Conservation (phyloP, 805 yeast genomes). For the Schwanniomyces occidentalis region DNA sequence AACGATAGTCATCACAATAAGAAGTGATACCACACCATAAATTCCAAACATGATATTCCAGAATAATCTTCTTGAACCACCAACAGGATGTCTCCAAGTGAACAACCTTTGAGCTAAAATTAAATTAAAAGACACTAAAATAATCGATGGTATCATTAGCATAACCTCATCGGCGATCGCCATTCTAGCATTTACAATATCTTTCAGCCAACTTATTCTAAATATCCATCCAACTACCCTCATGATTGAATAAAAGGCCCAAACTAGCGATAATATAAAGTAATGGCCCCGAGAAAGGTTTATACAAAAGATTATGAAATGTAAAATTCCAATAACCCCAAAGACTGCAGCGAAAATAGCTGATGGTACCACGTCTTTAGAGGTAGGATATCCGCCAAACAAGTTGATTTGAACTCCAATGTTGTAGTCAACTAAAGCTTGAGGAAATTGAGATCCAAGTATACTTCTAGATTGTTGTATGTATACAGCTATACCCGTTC, state of each 20-base stretch:
- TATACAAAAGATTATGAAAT: conserved; percentile 45
- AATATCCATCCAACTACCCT: conserved; percentile 60
- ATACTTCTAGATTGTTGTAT: conserved; percentile 26
- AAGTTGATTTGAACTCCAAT: conserved; percentile 44
- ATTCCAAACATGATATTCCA: conserved; percentile 50
- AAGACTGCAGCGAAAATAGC: conserved; percentile 58
- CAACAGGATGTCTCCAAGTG: conserved; percentile 76
- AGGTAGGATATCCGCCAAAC: conserved; percentile 62
- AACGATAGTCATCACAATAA: conserved; percentile 67
- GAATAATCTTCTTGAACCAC: conserved; percentile 54
- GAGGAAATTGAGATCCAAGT: conserved; percentile 35
- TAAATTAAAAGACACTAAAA: conserved; percentile 59
- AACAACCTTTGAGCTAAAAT: conserved; percentile 70
- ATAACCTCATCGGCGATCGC: conserved; percentile 63
- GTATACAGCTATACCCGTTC: conserved; percentile 28
- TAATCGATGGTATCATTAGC: conserved; percentile 56
- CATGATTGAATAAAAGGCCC: conserved; percentile 52
- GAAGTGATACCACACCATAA: conserved; percentile 54
- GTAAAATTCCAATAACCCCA: conserved; percentile 47
- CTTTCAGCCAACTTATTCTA: conserved; percentile 60
- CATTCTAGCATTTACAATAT: conserved; percentile 41
- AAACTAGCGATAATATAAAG: conserved; percentile 55
- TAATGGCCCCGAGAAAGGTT: conserved; percentile 59
- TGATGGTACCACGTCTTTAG: conserved; percentile 58
- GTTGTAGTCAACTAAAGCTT: conserved; percentile 34